Conservation (phyloP, 163 green algal species). For the Scenedesmus sp. region DNA sequence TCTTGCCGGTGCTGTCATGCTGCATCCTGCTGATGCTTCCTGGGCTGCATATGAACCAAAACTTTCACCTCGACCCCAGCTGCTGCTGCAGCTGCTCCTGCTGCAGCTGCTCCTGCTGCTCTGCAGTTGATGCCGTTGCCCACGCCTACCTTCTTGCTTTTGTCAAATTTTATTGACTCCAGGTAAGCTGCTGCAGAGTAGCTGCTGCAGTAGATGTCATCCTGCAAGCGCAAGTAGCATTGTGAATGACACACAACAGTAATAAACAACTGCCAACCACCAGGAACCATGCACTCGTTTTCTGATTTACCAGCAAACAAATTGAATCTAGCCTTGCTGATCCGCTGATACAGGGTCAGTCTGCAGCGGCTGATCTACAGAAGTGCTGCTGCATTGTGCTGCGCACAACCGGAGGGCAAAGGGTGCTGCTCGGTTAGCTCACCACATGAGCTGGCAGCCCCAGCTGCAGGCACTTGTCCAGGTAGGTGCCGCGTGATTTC, state of each 20-base stretch:
- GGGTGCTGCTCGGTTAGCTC: background rate
- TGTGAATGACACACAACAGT: background rate
- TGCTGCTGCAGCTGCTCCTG: no score
- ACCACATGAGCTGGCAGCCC: conserved; percentile 53
- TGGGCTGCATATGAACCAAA: background rate
- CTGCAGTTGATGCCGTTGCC: background rate
- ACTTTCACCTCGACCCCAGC: background rate
- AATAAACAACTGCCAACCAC: background rate
- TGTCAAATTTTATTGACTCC: conserved; percentile 58
- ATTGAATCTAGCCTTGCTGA: no score
- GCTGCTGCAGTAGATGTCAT: conserved; percentile 62
- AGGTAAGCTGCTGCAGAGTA: conserved; percentile 66
- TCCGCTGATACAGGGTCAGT: no score
- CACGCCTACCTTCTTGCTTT: conserved; percentile 57
- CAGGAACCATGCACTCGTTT: no score
- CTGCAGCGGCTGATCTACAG: no score
- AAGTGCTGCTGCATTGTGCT: no score
- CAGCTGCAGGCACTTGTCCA: conserved; percentile 52
- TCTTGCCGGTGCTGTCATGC: no score
- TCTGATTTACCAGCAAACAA: no score
- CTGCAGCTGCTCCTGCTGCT: background rate
- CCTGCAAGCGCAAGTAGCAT: conserved; percentile 30
- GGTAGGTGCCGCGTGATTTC: conserved; percentile 47
- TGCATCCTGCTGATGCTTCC: background rate
- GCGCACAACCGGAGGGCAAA: background rate